Evolutionary conservation across 495 filamentous ascomycete species (phyloP).

Genomic region (Trichodelitschia bisporula): DNA sequence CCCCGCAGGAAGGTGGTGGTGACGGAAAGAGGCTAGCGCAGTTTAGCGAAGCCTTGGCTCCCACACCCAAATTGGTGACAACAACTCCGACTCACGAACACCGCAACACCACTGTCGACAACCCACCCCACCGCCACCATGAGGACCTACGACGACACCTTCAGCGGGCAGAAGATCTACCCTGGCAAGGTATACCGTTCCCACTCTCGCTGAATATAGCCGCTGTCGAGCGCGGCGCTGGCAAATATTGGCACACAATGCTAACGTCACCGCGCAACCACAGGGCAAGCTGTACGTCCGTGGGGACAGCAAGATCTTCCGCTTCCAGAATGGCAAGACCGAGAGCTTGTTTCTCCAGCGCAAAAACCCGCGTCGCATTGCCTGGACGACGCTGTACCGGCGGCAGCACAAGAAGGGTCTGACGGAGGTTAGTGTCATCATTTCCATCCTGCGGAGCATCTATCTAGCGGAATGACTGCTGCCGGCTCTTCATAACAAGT

Average conservation of each 20-base stretch:
- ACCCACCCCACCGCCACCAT: slow-evolving; percentile 53
- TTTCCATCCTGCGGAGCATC: neutral
- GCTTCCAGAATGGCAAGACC: slow-evolving; percentile 99
- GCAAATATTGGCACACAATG: too few species aligned
- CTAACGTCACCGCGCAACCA: too few species aligned
- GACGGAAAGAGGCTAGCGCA: too few species aligned
- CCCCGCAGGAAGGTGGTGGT: too few species aligned
- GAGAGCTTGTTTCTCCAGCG: slow-evolving; percentile 99
- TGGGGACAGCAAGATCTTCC: slow-evolving; percentile 99
- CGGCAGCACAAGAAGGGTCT: slow-evolving; percentile 99
- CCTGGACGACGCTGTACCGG: slow-evolving; percentile 94
- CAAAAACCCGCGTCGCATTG: slow-evolving; percentile 98
- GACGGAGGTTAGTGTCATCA: slow-evolving; percentile 65
- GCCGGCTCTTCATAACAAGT: too few species aligned
- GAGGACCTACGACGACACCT: slow-evolving; percentile 96
- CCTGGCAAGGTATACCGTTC: slow-evolving; percentile 72
- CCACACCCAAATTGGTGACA: too few species aligned
- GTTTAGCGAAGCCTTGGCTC: too few species aligned
- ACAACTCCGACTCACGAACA: too few species aligned
- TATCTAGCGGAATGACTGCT: too few species aligned
- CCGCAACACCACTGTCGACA: too few species aligned
- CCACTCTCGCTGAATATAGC: slow-evolving; percentile 1
- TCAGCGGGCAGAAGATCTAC: slow-evolving; percentile 96
- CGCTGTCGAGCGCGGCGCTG: too few species aligned
- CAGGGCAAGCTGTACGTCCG: slow-evolving; percentile 97